Conservation (phyloP, 129 eudicot species). For the Apium graveolens region DNA sequence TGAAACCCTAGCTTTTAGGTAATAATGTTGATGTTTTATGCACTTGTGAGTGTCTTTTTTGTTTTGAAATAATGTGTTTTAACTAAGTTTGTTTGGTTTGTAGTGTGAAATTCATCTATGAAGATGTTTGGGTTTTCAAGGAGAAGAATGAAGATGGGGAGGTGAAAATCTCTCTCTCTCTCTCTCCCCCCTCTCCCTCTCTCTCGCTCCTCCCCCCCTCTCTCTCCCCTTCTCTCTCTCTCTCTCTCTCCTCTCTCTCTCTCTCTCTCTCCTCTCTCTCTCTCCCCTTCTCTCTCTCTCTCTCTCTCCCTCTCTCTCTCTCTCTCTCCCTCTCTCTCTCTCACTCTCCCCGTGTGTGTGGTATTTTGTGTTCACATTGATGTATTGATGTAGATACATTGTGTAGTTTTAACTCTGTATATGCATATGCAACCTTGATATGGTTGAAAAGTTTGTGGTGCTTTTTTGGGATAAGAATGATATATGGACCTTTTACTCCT, state of each 20-base stretch:
- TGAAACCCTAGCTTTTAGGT: conserved; percentile 14
- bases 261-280: background rate
- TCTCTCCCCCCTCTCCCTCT: background rate
- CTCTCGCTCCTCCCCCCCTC: no score
- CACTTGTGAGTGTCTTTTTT: background rate
- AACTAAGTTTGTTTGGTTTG: conserved; percentile 8
- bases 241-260: background rate
- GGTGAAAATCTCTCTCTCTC: conserved; percentile 30
- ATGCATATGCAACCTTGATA: background rate
- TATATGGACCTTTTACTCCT: background rate
- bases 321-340: no score
- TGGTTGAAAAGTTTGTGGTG: background rate
- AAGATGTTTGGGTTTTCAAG: conserved; percentile 83
- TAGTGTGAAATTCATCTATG: background rate
- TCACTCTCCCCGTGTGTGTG: background rate
- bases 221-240: no score
- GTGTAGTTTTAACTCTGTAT: background rate
- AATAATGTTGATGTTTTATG: background rate
- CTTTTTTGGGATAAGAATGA: background rate
- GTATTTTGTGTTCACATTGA: background rate
- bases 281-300: background rate
- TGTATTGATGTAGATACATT: background rate
- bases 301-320: background rate
- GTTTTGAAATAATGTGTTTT: background rate
- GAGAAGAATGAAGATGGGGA: conserved; percentile 83